Conservation (phyloP, 108 stramenopile genomes). For the Pseudonitzschia multiseries region DNA sequence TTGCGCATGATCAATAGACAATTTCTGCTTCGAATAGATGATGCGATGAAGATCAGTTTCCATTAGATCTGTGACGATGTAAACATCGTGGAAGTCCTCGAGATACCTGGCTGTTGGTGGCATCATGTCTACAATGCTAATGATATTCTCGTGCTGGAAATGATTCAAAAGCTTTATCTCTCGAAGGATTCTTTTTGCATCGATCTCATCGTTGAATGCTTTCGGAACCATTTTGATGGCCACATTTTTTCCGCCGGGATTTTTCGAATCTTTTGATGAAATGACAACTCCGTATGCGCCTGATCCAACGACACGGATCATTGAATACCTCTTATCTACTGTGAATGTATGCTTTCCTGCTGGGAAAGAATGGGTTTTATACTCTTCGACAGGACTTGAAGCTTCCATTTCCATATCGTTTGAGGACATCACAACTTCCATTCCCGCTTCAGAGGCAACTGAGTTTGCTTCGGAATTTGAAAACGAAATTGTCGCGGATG, state of each 20-base stretch:
- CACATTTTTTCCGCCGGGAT: conserved; percentile 59
- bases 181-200: conserved; percentile 98
- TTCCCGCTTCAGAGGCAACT: conserved; percentile 47
- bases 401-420: conserved; percentile 27
- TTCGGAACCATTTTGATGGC: conserved; percentile 98
- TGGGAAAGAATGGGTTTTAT: conserved; percentile 77
- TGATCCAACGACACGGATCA: conserved; percentile 87
- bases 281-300: conserved; percentile 99
- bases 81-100: conserved; percentile 95
- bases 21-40: conserved; percentile 97
- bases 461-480: conserved; percentile 51
- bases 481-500: conserved; percentile 58
- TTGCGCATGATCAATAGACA: conserved; percentile 96
- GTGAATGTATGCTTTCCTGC: conserved; percentile 85
- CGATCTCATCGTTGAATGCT: conserved; percentile 97
- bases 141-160: conserved; percentile 91
- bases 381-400: conserved; percentile 31
- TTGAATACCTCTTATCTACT: conserved; percentile 76
- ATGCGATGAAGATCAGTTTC: conserved; percentile 99
- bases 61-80: conserved; percentile 98
- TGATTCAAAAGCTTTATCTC: conserved; percentile 97
- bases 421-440: conserved; percentile 53
- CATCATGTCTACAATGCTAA: conserved; percentile 87
- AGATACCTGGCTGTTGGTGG: conserved; percentile 77
- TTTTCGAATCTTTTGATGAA: conserved; percentile 70